Evolutionary conservation across 768 basidiomycete species (phyloP), one percentile per base, ranked within the genome.

Genomic region (Fibroporia radiculosa): DNA sequence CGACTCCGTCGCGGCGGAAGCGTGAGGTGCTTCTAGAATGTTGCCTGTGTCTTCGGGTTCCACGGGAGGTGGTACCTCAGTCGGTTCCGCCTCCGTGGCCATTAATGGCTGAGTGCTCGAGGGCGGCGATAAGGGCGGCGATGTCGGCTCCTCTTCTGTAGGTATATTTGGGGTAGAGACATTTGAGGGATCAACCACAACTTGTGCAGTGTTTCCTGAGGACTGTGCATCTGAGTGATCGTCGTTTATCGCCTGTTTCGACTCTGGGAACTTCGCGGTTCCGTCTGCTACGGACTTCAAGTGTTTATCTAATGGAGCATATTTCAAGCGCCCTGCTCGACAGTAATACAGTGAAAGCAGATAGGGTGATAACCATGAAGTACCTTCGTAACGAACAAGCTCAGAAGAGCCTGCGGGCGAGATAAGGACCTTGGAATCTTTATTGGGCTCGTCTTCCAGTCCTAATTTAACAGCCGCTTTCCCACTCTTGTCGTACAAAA

Each of bases 211-310:
- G 38, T 23, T 20, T 39, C 38, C 22, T 16, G 12, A 19, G 22
- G 11, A 10, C 6, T 5, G 38, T 10, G 20, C 5, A 8, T 11
- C 38, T 39, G 10, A 18, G 34, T 35, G 16, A 8, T 35, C 20
- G 34, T 19, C 20, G 34, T 8, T 10, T 18, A 12, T 7, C 34
- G 13, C 16, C 52, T 56, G 65, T 49, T 70, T 70, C 48, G 65
- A 48, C 16, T 59, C 58, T 13, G 64, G 62, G 42, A 85, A 69
- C 52, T 84, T 75, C 2, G 68, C 77, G 3, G 80, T 76, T 42
- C 84, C 85, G 47, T 84, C 80, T 14, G 84, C 56, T 27, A 88
- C 68, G 0, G 80, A 77, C 52, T 77, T 80, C 60, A 84, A 82
- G 67, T 83, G 87, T 54, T 80, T 78, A 48, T 74, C 74, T 31